Evolutionary conservation across 345 rosid species (phyloP), one percentile per base, ranked within the genome.

Genomic region (Aquilaria malaccensis): DNA sequence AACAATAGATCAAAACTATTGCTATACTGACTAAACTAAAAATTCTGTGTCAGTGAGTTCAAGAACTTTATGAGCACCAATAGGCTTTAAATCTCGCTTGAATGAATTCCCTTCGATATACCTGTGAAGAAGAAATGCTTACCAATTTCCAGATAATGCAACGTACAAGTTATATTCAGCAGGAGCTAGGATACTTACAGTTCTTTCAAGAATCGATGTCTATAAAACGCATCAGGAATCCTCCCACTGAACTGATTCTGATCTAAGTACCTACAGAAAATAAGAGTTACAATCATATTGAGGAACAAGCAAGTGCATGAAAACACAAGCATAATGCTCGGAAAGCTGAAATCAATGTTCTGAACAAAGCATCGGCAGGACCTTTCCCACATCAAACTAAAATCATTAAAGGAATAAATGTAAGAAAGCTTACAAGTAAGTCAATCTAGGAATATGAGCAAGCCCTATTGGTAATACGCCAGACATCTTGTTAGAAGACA

Each of bases 31-130:
- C 43, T 37, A 37, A 3, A 37, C 43, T 37, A 52, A 52, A 52
- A 31, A 31, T 22, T 87, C 96, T 15, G 83, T 45, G 67, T 83
- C 87, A 30, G 88, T 68, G 11, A 83, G 85, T 82, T 91, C 81
- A n/a, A 89, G 83, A 62, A 79, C 83, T 64, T 73, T 76, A 65
- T 87, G 89, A 50, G 72, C 30, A 12, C 97, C 96, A 14, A 84
- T 88, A 3, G 89, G 83, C 64, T 81, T 83, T 32, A 63, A 83
- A 13, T 83, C 85, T 31, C 74, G 70, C 77, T 72, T 70, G 79
- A 91, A 88, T 5, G 84, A 71, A 70, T 85, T 91, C 62, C 97
- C 94, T 75, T 88, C 89, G 15, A 86, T 69, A 76, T 83, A 83
- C 94, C 94, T 91, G 74, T 58, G 57, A 67, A 59, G 64, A 30